Percentiles rank a stretch among this genome's conserved stretches.
These are phyloP conservation scores for Ceratocystis ficicola DNA, from an alignment of 2,329 filamentous ascomycete genomes.

Conservation along the genomic window DNA sequence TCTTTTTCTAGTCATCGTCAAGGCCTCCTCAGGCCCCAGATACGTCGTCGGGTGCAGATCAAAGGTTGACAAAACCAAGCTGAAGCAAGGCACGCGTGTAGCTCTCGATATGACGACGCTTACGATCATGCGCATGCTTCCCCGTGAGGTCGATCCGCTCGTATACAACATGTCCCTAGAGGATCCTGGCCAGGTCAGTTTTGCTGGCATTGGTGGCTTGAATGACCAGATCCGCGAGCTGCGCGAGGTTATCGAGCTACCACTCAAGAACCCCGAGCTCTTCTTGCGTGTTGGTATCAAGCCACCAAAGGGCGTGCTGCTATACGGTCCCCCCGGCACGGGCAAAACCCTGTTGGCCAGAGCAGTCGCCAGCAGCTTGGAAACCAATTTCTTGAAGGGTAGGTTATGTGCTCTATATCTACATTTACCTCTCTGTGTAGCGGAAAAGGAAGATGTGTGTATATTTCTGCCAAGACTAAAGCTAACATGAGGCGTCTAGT, in stretches of 20 bases:
- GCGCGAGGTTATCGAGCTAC: conserved; percentile 93
- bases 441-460: not conserved
- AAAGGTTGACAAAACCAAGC: conserved; percentile 92
- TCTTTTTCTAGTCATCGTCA: conserved; percentile 68
- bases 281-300: conserved; percentile 97
- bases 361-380: conserved; percentile 88
- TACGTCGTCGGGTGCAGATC: conserved; percentile 98
- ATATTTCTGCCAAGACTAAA: not conserved
- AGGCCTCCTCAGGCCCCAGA: conserved; percentile 89
- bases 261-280: conserved; percentile 95
- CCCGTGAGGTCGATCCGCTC: conserved; percentile 91
- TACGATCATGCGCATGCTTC: conserved; percentile 99
- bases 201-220: conserved; percentile 90
- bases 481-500: conserved; percentile 41
- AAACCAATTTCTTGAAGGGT: conserved; percentile 98
- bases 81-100: conserved; percentile 96
- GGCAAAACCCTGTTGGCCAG: conserved; percentile 91
- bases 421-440: not conserved
- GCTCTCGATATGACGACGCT: conserved; percentile 98
- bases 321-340: conserved; percentile 93
- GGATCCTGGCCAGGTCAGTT: conserved; percentile 94
- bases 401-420: conserved; percentile 25
- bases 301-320: conserved; percentile 88
- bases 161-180: conserved; percentile 99
- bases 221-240: conserved; percentile 98